A percentile compares a stretch with the other conserved stretches of the same genome.
These are phyloP conservation scores for Funneliformis geosporum DNA, from an alignment of 192 early-diverging fungal species.

Conservation along the genomic window DNA sequence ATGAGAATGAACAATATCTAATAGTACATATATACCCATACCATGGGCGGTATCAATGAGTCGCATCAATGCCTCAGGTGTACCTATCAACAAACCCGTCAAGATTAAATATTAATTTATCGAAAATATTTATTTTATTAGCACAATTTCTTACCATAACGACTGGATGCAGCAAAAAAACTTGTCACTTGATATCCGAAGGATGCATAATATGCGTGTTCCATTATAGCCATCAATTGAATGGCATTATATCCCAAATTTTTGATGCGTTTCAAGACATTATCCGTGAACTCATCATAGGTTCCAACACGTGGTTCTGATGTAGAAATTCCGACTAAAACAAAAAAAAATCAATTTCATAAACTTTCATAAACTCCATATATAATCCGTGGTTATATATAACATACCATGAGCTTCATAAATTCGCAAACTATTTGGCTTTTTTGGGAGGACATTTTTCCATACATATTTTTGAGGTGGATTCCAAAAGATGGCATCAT, in stretches of 20 bases:
- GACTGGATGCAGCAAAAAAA: slow-evolving; percentile 91
- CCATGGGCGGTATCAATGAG: slow-evolving; percentile 91
- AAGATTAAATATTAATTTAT: not conserved
- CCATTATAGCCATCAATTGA: slow-evolving; percentile 94
- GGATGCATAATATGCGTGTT: slow-evolving; percentile 97
- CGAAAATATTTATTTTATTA: not conserved
- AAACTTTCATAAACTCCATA: not conserved
- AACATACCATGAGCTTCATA: slow-evolving; percentile 92
- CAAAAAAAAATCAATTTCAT: not conserved
- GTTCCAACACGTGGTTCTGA: slow-evolving; percentile 79
- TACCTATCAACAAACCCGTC: slow-evolving; percentile 35
- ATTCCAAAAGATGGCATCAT: slow-evolving; percentile 95
- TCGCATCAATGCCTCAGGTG: slow-evolving; percentile 90
- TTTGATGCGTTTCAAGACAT: slow-evolving; percentile 84
- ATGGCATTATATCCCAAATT: slow-evolving; percentile 82
- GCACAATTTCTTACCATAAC: slow-evolving; percentile 64
- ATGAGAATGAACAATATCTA: slow-evolving; percentile 97
- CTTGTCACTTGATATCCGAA: slow-evolving; percentile 99
- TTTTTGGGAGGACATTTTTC: slow-evolving; percentile 74
- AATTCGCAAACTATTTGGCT: slow-evolving; percentile 70
- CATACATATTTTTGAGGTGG: slow-evolving; percentile 75
- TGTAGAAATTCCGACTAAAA: slow-evolving; percentile 86
- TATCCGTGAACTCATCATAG: slow-evolving; percentile 86
- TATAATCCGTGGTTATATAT: not conserved
- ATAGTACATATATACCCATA: slow-evolving; percentile 80